Base-by-base conservation (phyloP, 805 yeast species). In the Candida taoyuanica region DNA sequence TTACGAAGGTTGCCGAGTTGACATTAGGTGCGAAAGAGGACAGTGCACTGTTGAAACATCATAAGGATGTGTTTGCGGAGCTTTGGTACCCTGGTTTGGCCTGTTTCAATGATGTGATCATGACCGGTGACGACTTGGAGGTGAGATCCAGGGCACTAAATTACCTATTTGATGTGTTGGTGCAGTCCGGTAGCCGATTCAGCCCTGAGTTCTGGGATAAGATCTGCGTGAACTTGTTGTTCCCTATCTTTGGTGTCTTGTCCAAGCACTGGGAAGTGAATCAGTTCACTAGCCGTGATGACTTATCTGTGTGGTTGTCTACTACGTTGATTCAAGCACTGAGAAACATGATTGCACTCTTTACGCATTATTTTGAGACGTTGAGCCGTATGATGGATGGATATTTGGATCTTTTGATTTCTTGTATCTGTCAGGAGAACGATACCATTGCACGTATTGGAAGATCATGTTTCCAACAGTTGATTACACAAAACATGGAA, bases 391-490 rank as follows among this genome's bases (percentile, higher is more conserved):
- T 85, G 74, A 67, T 91, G 36, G 85, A 78, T 43, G 93, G 86
- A 1, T 87, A 84, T 58, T 68, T 94, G 60, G 78, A 77, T 15
- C 68, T 94, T 36, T 63, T 93, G 40, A 78, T 80, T 2, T 81
- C 91, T 5, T 93, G 98, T 62, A 86, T 93, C 35, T 87, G 96
- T 52, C 98, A 93, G 60, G 96, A 89, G 52, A 91, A 93, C 58
- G 98, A 93, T 54, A 89, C 98, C 0, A 88, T 94, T 52, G 94
- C 97, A 0, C 73, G 95, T 52, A 91, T 91, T 48, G 99, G 98
- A 24, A 75, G 94, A 53, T 77, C 91, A 7, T 89, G 98, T 58
- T 70, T 93, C 42, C 82, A 84, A 49, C 84, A 81, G 47, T 68
- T 93, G 44, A 72, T 93, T 40, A 63, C 80, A n/a, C 83, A 83